Conservation (phyloP, 371 early-diverging fungal species). For the Mortierella sp. region DNA sequence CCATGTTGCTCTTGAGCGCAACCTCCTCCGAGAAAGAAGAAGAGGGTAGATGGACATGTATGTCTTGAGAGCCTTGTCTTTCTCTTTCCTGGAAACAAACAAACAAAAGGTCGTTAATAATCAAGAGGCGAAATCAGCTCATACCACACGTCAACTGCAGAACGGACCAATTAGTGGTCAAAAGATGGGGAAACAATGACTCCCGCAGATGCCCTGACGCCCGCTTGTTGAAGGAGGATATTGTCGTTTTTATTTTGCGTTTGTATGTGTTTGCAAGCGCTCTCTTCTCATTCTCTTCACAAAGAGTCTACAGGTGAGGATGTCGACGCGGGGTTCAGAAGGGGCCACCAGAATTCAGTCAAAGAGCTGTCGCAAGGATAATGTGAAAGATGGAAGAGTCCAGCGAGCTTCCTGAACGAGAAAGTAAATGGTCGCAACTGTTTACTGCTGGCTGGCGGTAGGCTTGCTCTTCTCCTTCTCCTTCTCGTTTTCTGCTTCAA, state of each 20-base stretch:
- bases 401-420: not conserved
- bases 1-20: too few relatives aligned
- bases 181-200: too few relatives aligned
- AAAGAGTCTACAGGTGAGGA: not conserved
- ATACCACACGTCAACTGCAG: too few relatives aligned
- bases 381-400: not conserved
- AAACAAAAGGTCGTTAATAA: too few relatives aligned
- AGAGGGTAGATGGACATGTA: too few relatives aligned
- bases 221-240: not conserved
- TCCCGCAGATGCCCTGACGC: not conserved
- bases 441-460: constrained; percentile 30
- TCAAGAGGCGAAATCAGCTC: too few relatives aligned
- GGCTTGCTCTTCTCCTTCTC: constrained; percentile 71
- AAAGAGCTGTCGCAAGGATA: not conserved
- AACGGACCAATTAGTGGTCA: too few relatives aligned
- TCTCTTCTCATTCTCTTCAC: not conserved
- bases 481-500: constrained; percentile 97
- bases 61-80: too few relatives aligned
- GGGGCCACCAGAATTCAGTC: not conserved
- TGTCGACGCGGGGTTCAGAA: not conserved
- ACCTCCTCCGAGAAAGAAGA: too few relatives aligned
- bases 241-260: not conserved
- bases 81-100: too few relatives aligned
- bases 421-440: not conserved
- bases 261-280: not conserved